Percentiles rank a stretch among this genome's conserved stretches.
phyloP scores from a whole-genome alignment of 1,284 basidiomycete genomes.

The Microbotryum scabiosae region DNA sequence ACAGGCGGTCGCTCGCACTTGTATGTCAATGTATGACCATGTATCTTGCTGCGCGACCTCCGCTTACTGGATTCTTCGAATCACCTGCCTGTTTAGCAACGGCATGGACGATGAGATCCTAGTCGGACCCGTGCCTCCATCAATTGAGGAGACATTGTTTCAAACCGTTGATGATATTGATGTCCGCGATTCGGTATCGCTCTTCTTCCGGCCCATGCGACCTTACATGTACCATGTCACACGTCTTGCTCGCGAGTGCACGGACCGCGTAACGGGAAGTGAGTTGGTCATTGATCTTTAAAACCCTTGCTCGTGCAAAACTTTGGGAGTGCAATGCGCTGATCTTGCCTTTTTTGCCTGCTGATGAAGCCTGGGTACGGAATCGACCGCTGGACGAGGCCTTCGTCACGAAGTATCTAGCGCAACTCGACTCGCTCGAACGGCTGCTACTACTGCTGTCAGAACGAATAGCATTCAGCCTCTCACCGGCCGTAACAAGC shows the following conservation, averaged over 20 bases:
- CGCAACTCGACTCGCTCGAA: constrained; percentile 23
- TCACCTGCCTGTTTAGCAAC: not conserved
- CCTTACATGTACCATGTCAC: constrained; percentile 16
- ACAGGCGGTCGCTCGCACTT: constrained; percentile 26
- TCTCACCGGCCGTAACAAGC: constrained; percentile 21
- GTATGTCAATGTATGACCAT: not conserved
- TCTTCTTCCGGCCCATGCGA: constrained; percentile 22
- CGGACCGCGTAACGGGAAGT: constrained; percentile 27
- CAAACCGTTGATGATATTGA: constrained; percentile 30
- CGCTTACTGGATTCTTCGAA: not conserved
- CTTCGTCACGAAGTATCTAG: constrained; percentile 20
- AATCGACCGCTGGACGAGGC: constrained; percentile 21
- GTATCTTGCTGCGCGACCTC: not conserved
- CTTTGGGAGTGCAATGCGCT: not conserved
- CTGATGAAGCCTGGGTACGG: constrained; percentile 17
- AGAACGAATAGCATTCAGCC: constrained; percentile 21
- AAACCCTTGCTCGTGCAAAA: not conserved
- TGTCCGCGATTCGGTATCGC: constrained; percentile 25
- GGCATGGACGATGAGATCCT: constrained; percentile 24
- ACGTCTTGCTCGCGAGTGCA: constrained; percentile 21
- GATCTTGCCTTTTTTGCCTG: no score
- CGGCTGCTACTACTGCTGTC: constrained; percentile 26
- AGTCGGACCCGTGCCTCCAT: constrained; percentile 17
- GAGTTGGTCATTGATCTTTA: not conserved
- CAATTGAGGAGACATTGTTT: constrained; percentile 21